Evolutionary conservation across 75 land plant species (phyloP).

Genomic region (Picea sitchensis): DNA sequence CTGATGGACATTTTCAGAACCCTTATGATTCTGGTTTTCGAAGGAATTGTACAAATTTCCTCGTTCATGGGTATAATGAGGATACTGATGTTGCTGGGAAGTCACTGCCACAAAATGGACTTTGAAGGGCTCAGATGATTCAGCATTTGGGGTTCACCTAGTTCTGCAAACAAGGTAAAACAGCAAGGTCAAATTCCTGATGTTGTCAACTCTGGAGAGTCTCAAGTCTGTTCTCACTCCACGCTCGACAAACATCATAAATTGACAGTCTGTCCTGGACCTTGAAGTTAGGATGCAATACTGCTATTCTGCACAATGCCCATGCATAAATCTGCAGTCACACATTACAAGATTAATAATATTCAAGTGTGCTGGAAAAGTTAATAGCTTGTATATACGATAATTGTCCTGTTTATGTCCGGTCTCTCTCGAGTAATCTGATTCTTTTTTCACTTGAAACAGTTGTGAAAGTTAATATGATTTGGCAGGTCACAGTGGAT

Average conservation of each 20-base stretch:
- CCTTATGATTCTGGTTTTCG: constrained; percentile 83
- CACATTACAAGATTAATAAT: not conserved
- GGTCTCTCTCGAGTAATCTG: not conserved
- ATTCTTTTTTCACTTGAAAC: not conserved
- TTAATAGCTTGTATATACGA: not conserved
- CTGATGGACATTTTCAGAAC: constrained; percentile 80
- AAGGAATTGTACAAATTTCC: constrained; percentile 78
- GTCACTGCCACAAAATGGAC: constrained; percentile 38
- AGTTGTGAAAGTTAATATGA: not conserved
- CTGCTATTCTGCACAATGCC: not conserved
- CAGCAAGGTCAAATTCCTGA: too few relatives aligned
- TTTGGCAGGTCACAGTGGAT: not conserved
- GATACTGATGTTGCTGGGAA: constrained; percentile 72
- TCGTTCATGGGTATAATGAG: constrained; percentile 68
- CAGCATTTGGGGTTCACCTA: not conserved
- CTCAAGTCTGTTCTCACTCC: not conserved
- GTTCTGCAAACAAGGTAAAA: too few relatives aligned
- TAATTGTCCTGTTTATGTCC: not conserved
- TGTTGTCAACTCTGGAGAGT: not conserved
- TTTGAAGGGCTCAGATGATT: not conserved
- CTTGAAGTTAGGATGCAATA: not conserved
- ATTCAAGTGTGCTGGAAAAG: constrained; percentile 4
- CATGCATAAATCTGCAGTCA: not conserved
- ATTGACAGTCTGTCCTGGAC: not conserved
- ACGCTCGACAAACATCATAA: not conserved